A percentile compares a stretch with the other conserved stretches of the same genome.
Conservation (phyloP, 164 flowering plant genomes). For the Vitis rotundifolia region DNA sequence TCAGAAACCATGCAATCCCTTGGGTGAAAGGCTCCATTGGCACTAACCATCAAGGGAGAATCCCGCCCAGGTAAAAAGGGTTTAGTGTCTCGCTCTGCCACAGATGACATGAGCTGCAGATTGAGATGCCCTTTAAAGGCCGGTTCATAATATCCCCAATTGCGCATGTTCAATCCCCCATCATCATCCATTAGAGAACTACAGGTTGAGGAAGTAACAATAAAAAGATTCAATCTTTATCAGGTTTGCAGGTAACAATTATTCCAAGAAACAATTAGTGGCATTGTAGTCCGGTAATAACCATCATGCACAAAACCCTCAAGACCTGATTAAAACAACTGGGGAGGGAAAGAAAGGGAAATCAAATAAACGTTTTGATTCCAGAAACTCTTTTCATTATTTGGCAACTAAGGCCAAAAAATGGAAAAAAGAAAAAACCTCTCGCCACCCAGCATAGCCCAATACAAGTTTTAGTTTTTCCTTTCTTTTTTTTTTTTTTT, state of each 20-base stretch:
- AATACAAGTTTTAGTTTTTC: too few species aligned
- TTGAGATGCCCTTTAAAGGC: slow-evolving; percentile 57
- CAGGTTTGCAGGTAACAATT: neutral
- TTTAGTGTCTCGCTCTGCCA: slow-evolving; percentile 58
- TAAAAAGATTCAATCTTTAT: neutral
- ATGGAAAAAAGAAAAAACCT: too few species aligned
- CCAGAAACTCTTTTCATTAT: too few species aligned
- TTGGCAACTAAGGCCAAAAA: too few species aligned
- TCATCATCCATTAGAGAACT: slow-evolving; percentile 63
- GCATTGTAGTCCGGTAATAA: neutral
- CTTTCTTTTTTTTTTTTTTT: too few species aligned
- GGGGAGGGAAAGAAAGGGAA: too few species aligned
- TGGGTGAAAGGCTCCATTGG: slow-evolving; percentile 52
- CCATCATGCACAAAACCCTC: too few species aligned
- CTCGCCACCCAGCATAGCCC: too few species aligned
- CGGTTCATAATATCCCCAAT: slow-evolving; percentile 83
- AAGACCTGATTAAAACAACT: too few species aligned
- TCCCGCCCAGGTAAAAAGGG: slow-evolving; percentile 54
- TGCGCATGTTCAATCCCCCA: slow-evolving; percentile 55
- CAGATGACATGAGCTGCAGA: slow-evolving; percentile 69
- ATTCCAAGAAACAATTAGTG: neutral
- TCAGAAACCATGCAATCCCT: slow-evolving; percentile 50
- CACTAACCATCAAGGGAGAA: slow-evolving; percentile 38
- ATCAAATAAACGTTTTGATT: too few species aligned
- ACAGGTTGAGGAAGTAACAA: slow-evolving; percentile 5